Evolutionary conservation across 306 rosid genomes (phyloP).

Genomic region (Castanea sativa): DNA sequence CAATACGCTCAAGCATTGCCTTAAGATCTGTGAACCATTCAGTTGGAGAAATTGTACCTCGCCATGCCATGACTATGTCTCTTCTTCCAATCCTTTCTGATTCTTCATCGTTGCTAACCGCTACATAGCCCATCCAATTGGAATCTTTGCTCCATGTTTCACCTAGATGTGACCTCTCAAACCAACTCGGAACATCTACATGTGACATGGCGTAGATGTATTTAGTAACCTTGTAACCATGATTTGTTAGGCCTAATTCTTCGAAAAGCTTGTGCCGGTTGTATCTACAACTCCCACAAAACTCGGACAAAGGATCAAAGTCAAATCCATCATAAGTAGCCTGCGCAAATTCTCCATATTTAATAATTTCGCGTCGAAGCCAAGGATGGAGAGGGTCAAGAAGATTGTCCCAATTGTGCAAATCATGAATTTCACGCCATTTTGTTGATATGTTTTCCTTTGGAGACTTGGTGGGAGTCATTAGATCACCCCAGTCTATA

Average conservation of each 20-base stretch:
- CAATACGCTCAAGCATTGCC: constrained; percentile 41
- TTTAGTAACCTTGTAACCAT: constrained; percentile 47
- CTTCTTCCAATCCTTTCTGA: constrained; percentile 52
- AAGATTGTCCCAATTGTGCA: constrained; percentile 35
- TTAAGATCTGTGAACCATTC: constrained; percentile 45
- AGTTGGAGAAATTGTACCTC: constrained; percentile 53
- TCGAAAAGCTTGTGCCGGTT: constrained; percentile 37
- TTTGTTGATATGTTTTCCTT: constrained; percentile 42
- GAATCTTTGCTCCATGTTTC: constrained; percentile 64
- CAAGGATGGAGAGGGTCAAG: constrained; percentile 57
- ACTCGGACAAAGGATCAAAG: constrained; percentile 51
- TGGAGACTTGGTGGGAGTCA: constrained; percentile 53
- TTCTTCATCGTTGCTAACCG: constrained; percentile 51
- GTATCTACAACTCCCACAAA: constrained; percentile 58
- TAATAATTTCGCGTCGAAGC: constrained; percentile 55
- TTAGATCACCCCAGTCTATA: background rate
- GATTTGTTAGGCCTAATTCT: constrained; percentile 32
- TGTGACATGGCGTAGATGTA: constrained; percentile 66
- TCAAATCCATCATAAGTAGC: constrained; percentile 78
- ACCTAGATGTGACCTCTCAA: constrained; percentile 46
- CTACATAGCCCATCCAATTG: constrained; percentile 66
- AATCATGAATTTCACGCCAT: constrained; percentile 56
- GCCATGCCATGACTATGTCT: constrained; percentile 60
- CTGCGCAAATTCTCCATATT: constrained; percentile 68
- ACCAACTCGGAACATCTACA: constrained; percentile 54